These are phyloP conservation scores for Crepidotus variabilis DNA, from an alignment of 768 basidiomycete genomes.

Conservation along the genomic window DNA sequence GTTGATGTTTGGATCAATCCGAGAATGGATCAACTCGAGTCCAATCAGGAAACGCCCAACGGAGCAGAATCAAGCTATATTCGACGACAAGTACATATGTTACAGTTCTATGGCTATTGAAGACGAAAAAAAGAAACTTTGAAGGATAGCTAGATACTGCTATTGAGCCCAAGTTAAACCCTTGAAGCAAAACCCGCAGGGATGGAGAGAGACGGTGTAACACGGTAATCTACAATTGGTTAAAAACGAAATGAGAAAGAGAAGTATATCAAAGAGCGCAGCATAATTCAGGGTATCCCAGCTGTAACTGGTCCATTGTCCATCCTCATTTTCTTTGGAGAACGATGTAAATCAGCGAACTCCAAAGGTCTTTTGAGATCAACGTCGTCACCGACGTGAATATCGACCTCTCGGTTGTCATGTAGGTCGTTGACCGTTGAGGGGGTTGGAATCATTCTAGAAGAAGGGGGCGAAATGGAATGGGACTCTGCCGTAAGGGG, in stretches of 20 bases:
- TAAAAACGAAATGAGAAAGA: not conserved
- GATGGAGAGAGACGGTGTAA: constrained; percentile 18
- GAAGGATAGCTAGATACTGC: constrained; percentile 21
- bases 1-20: not conserved
- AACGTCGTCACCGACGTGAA: constrained; percentile 41
- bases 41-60: not conserved
- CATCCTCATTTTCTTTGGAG: constrained; percentile 73
- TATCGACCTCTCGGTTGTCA: constrained; percentile 36
- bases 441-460: constrained; percentile 49
- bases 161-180: constrained; percentile 21
- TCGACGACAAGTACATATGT: constrained; percentile 6
- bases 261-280: constrained; percentile 17
- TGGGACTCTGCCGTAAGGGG: constrained; percentile 32
- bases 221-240: constrained; percentile 32
- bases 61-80: not conserved
- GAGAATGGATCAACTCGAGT: not conserved
- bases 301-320: constrained; percentile 41
- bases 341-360: constrained; percentile 46
- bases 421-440: constrained; percentile 35
- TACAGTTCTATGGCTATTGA: constrained; percentile 5
- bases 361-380: constrained; percentile 63
- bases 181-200: constrained; percentile 16
- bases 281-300: constrained; percentile 50
- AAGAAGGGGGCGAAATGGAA: constrained; percentile 56
- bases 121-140: constrained; percentile 1